Conservation (phyloP, 192 early-diverging fungal genomes). For the Globomyces pollinis-pini region DNA sequence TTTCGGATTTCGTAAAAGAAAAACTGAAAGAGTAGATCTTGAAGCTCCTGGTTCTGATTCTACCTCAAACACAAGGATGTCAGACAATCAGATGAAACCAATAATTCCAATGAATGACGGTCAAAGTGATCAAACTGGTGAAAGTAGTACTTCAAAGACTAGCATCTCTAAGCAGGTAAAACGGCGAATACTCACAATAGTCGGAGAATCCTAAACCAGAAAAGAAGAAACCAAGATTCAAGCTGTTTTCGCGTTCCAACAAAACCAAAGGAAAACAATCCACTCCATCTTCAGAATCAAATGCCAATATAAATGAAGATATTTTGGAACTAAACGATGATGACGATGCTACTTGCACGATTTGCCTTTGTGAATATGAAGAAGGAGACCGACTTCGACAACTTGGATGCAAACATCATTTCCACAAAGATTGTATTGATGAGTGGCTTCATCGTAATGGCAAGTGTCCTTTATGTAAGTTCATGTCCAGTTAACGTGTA, state of each 20-base stretch:
- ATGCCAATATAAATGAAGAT: too few species aligned
- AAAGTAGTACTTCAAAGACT: not conserved
- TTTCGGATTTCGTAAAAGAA: not conserved
- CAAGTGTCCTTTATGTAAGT: not conserved
- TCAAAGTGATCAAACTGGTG: too few species aligned
- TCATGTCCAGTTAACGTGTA: not conserved
- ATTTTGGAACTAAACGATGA: conserved; percentile 4
- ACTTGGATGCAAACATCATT: conserved; percentile 6
- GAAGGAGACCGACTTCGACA: not conserved
- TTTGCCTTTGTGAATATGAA: conserved; percentile 8
- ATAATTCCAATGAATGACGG: too few species aligned
- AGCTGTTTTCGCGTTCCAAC: not conserved
- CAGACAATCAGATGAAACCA: too few species aligned
- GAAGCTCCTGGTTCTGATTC: not conserved
- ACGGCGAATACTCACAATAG: not conserved
- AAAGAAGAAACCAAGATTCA: too few species aligned
- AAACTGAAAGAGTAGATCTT: not conserved
- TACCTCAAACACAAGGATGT: too few species aligned
- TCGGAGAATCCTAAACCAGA: too few species aligned
- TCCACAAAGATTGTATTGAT: not conserved
- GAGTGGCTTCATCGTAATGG: conserved; percentile 3
- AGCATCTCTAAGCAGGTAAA: not conserved
- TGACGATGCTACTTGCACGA: not conserved
- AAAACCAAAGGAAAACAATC: not conserved
- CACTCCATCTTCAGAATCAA: too few species aligned